These are phyloP conservation scores for Lycium barbarum DNA, from an alignment of 257 asterid genomes.

Conservation along the genomic window DNA sequence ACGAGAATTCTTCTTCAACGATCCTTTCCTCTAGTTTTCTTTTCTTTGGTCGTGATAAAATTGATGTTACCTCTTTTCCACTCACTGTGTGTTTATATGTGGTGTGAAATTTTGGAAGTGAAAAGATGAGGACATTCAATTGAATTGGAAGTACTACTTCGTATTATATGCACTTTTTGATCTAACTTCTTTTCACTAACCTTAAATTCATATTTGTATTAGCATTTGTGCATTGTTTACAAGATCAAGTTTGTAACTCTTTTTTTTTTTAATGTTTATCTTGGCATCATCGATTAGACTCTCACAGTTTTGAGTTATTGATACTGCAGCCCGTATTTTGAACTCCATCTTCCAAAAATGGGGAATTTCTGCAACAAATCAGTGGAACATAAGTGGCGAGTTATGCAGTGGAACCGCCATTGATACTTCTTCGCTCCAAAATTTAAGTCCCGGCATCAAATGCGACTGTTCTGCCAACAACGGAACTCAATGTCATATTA, in stretches of 20 bases:
- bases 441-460: conserved; percentile 60
- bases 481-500: conserved; percentile 51
- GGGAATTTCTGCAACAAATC: conserved; percentile 39
- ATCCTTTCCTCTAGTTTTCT: too few relatives aligned
- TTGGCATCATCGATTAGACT: neutral
- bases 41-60: too few relatives aligned
- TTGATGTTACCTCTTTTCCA: too few relatives aligned
- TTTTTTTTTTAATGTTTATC: too few relatives aligned
- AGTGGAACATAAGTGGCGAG: conserved; percentile 72
- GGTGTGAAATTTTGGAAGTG: too few relatives aligned
- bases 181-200: neutral
- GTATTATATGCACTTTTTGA: neutral
- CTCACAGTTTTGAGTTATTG: neutral
- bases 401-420: conserved; percentile 66
- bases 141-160: neutral
- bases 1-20: too few relatives aligned
- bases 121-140: neutral
- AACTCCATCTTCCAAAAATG: conserved; percentile 56
- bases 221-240: neutral
- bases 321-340: conserved; percentile 51
- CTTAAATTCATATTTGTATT: too few relatives aligned
- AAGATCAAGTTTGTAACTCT: neutral
- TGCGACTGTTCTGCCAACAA: conserved; percentile 64
- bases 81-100: too few relatives aligned
- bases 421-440: conserved; percentile 31